phyloP scores from a whole-genome alignment of 352 stramenopile species.

The Pythium dissimile region DNA sequence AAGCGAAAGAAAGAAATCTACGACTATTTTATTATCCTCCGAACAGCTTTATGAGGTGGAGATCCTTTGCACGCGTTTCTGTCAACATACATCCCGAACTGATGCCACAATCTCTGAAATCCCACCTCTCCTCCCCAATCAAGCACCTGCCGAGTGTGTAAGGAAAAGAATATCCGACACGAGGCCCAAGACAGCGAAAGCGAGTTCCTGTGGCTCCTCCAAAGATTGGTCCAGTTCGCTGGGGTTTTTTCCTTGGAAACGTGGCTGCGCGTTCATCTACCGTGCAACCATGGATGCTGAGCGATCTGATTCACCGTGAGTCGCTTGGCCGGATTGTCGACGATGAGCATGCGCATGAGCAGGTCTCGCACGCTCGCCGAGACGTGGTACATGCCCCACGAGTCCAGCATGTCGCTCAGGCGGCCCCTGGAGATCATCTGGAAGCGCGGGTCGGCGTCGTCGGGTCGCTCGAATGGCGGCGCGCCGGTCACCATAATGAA shows the following conservation, averaged over 20 bases:
- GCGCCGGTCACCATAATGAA: constrained; percentile 95
- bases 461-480: constrained; percentile 87
- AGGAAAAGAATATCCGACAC: no score
- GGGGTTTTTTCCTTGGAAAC: not conserved
- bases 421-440: constrained; percentile 81
- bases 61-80: constrained; percentile 8
- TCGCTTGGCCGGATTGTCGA: constrained; percentile 69
- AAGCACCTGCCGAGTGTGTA: no score
- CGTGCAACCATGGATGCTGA: constrained; percentile 77
- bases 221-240: no score
- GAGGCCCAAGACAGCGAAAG: no score
- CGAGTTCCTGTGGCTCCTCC: no score
- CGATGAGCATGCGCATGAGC: constrained; percentile 75
- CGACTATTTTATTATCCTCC: constrained; percentile 32
- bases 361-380: constrained; percentile 69
- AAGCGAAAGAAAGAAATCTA: constrained; percentile 26
- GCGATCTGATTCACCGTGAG: constrained; percentile 83
- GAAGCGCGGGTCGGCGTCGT: constrained; percentile 77
- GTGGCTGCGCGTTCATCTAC: constrained; percentile 32
- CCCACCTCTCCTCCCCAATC: no score
- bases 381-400: constrained; percentile 82
- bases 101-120: no score
- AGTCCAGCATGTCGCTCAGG: constrained; percentile 84
- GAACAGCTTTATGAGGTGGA: constrained; percentile 14
- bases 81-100: not conserved